phyloP scores from a whole-genome alignment of 768 basidiomycete species.

The Serendipita sp. region DNA sequence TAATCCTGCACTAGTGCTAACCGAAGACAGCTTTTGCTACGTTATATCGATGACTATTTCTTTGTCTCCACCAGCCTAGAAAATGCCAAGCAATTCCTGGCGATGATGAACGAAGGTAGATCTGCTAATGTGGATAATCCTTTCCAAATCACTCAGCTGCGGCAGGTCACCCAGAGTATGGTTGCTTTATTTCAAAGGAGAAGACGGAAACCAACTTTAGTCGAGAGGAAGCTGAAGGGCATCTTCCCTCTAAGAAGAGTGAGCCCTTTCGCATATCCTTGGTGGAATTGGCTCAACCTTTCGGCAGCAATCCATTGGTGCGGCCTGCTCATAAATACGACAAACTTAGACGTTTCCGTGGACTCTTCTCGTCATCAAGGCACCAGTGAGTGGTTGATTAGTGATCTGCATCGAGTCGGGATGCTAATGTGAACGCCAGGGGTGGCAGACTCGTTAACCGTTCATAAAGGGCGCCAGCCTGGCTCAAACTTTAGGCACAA shows the following conservation, averaged over 20 bases:
- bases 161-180: slow-evolving; percentile 81
- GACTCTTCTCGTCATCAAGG: slow-evolving; percentile 59
- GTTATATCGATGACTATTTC: slow-evolving; percentile 91
- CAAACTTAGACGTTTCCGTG: slow-evolving; percentile 54
- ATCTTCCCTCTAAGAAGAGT: not conserved
- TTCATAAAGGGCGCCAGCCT: slow-evolving; percentile 46
- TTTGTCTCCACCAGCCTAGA: slow-evolving; percentile 53
- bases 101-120: slow-evolving; percentile 56
- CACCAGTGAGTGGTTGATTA: slow-evolving; percentile 28
- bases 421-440: slow-evolving; percentile 24
- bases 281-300: not conserved
- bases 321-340: slow-evolving; percentile 64
- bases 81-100: slow-evolving; percentile 52
- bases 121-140: not conserved
- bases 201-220: slow-evolving; percentile 88
- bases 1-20: not conserved
- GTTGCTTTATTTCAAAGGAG: slow-evolving; percentile 73
- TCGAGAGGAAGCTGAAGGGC: slow-evolving; percentile 6
- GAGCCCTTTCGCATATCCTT: not conserved
- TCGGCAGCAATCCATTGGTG: slow-evolving; percentile 81
- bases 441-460: slow-evolving; percentile 49
- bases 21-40: slow-evolving; percentile 45
- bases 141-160: not conserved
- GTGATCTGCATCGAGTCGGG: not conserved
- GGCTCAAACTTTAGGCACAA: slow-evolving; percentile 50